Evolutionary conservation across 108 stramenopile genomes (phyloP).

Genomic region (Pseudonitzschia multistriata): DNA sequence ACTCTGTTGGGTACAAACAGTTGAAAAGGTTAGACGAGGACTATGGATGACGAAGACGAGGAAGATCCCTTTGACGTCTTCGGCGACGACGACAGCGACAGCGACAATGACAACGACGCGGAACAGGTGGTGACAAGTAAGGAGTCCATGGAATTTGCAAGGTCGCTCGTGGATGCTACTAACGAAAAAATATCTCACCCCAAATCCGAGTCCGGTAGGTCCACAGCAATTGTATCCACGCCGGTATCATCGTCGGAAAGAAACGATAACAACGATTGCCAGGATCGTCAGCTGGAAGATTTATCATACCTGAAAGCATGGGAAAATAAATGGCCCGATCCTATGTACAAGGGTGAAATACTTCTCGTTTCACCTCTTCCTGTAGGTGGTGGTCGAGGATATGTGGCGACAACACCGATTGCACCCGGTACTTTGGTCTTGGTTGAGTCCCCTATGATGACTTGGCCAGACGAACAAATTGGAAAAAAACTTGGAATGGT

Average conservation of each 20-base stretch:
- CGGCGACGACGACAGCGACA: conserved; percentile 23
- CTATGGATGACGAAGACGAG: not conserved
- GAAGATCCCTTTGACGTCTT: conserved; percentile 39
- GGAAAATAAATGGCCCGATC: conserved; percentile 31
- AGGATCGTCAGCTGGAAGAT: conserved; percentile 13
- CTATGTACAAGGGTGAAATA: conserved; percentile 60
- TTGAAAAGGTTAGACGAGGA: not conserved
- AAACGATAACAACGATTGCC: not conserved
- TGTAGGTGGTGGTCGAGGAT: conserved; percentile 72
- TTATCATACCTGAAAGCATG: conserved; percentile 22
- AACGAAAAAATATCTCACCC: conserved; percentile 21
- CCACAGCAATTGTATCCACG: not conserved
- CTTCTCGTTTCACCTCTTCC: conserved; percentile 30
- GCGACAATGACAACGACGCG: conserved; percentile 14
- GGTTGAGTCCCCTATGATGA: conserved; percentile 61
- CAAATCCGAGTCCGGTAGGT: not conserved
- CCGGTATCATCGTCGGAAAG: not conserved
- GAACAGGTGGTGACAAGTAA: not conserved
- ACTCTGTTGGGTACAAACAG: not conserved
- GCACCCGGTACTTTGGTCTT: conserved; percentile 68
- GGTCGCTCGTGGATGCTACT: conserved; percentile 21
- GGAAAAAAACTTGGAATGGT: conserved; percentile 59
- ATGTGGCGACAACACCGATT: conserved; percentile 52
- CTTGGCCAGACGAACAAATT: conserved; percentile 66
- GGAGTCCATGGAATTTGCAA: conserved; percentile 14